These are phyloP conservation scores for Agrostemma githago DNA, from an alignment of 148 eudicot genomes.

Conservation along the genomic window DNA sequence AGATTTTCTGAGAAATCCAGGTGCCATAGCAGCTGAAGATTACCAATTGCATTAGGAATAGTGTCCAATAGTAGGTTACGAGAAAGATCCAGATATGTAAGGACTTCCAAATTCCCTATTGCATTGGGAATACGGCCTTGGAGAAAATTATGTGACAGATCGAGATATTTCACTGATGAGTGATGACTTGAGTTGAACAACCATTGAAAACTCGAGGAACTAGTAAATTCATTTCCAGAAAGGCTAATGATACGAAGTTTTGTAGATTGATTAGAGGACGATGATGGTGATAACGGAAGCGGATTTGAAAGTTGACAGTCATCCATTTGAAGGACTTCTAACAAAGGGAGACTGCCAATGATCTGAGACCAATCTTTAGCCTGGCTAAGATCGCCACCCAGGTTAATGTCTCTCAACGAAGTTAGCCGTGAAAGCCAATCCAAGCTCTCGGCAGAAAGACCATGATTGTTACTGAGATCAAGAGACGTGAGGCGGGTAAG, in stretches of 20 bases:
- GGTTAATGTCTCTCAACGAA: background rate
- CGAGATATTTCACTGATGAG: background rate
- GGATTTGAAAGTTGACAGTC: background rate
- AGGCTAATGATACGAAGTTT: background rate
- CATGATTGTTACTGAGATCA: background rate
- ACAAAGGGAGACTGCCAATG: background rate
- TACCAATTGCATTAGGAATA: too few species aligned
- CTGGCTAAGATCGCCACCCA: conserved; percentile 3
- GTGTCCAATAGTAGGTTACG: too few species aligned
- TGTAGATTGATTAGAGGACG: background rate
- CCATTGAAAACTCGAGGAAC: background rate
- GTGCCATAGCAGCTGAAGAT: too few species aligned
- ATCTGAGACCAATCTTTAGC: conserved; percentile 1
- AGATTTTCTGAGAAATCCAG: too few species aligned
- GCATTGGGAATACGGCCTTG: background rate
- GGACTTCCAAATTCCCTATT: background rate
- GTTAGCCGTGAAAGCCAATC: background rate
- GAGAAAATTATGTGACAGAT: background rate
- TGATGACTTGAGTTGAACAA: background rate
- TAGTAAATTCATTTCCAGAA: background rate
- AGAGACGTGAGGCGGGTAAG: conserved; percentile 5
- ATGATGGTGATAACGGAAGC: background rate
- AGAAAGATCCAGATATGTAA: background rate
- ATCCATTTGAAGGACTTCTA: conserved; percentile 11
- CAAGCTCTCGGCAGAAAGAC: background rate